These are phyloP conservation scores for Oryza meyeriana DNA, from an alignment of 176 grass and related monocot genomes.

Conservation along the genomic window DNA sequence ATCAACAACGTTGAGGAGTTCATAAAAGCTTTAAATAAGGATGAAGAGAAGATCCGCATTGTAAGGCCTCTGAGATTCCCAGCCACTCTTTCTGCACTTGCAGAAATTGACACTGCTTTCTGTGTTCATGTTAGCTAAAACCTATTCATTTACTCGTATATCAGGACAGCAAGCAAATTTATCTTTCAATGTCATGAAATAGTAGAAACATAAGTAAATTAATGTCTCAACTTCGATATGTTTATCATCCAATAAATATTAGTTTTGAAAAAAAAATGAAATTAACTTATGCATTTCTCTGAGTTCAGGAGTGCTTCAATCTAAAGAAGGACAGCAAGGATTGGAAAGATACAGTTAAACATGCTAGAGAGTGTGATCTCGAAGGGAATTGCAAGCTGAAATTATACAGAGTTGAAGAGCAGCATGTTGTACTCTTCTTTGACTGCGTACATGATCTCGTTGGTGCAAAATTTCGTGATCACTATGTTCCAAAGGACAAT, in stretches of 20 bases:
- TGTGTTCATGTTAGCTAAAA: too few species aligned
- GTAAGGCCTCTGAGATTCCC: not conserved
- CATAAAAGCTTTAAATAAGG: not conserved
- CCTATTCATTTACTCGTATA: too few species aligned
- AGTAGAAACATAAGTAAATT: too few species aligned
- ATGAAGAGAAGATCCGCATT: not conserved
- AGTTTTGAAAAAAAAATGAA: too few species aligned
- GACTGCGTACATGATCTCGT: constrained; percentile 14
- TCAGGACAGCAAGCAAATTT: too few species aligned
- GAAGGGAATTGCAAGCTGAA: constrained; percentile 18
- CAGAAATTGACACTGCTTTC: too few species aligned
- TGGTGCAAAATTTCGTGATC: not conserved
- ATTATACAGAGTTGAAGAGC: not conserved
- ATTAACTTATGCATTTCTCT: too few species aligned
- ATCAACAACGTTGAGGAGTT: not conserved
- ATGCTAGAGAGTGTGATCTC: constrained; percentile 11
- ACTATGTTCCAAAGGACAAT: not conserved
- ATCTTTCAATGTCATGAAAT: too few species aligned
- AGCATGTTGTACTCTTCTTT: not conserved
- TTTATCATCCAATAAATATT: too few species aligned
- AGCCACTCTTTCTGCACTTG: not conserved
- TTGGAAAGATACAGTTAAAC: not conserved
- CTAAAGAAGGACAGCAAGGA: too few species aligned
- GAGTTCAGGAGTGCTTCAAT: too few species aligned
- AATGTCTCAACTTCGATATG: too few species aligned